Conservation (phyloP, 164 flowering plant species). For the Dillenia turbinata region DNA sequence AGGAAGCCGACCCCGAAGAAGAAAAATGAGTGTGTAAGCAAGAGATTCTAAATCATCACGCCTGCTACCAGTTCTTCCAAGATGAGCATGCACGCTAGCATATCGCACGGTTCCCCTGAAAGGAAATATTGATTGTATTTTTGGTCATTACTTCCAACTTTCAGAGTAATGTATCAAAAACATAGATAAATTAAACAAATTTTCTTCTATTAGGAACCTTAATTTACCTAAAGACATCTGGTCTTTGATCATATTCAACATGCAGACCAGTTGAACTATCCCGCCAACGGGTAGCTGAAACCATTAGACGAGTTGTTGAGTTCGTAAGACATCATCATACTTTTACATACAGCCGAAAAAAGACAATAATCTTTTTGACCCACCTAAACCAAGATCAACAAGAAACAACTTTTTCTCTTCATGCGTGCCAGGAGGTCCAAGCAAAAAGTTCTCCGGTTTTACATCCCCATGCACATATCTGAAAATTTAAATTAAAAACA, state of each 20-base stretch:
- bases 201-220: neutral
- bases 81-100: slow-evolving; percentile 99
- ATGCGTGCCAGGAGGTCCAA: slow-evolving; percentile 79
- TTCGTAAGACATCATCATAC: neutral
- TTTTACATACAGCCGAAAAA: neutral
- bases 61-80: slow-evolving; percentile 92
- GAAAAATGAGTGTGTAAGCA: slow-evolving; percentile 90
- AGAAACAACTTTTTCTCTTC: slow-evolving; percentile 87
- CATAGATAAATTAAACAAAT: neutral
- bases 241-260: slow-evolving; percentile 94
- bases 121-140: neutral
- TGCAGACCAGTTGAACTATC: slow-evolving; percentile 70
- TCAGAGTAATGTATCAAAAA: neutral
- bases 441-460: slow-evolving; percentile 95
- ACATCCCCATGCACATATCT: slow-evolving; percentile 98
- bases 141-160: too few species aligned
- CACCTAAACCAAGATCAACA: slow-evolving; percentile 96
- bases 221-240: slow-evolving; percentile 83
- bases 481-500: slow-evolving; percentile 7
- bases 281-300: slow-evolving; percentile 79
- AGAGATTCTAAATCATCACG: slow-evolving; percentile 97
- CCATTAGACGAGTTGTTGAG: neutral
- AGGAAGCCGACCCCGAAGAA: slow-evolving; percentile 86
- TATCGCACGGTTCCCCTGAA: slow-evolving; percentile 95
- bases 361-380: neutral